A percentile compares a stretch with the other conserved stretches of the same genome.
Evolutionary conservation across 176 grass and related monocot genomes (phyloP).

Genomic region (Zea luxurians): DNA sequence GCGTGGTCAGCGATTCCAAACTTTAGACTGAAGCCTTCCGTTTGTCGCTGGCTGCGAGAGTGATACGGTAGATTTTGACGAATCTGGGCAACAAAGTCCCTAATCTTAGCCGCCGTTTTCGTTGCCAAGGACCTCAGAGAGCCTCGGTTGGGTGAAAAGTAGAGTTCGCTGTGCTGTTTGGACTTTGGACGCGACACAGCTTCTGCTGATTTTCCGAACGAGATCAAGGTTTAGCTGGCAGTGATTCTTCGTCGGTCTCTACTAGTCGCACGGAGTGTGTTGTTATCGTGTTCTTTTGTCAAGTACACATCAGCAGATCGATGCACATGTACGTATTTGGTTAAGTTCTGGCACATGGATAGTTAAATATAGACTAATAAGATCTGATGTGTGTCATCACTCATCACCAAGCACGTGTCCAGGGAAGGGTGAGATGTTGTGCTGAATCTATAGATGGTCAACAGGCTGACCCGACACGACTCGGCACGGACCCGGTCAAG

Average conservation of each 20-base stretch:
- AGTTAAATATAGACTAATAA: no score
- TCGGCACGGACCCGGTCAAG: no score
- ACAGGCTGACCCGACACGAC: no score
- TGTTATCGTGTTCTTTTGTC: not conserved
- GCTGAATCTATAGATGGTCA: no score
- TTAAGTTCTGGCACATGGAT: not conserved
- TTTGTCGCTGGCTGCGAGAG: constrained; percentile 6
- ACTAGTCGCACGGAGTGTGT: no score
- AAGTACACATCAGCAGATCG: not conserved
- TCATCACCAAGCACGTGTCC: no score
- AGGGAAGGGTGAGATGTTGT: no score
- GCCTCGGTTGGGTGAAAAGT: not conserved
- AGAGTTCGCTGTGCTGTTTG: constrained; percentile 4
- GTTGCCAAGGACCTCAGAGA: constrained; percentile 10
- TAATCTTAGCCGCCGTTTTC: constrained; percentile 10
- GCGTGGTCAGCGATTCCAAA: constrained; percentile 46
- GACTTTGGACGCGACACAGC: not conserved
- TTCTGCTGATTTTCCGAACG: not conserved
- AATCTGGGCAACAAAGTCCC: constrained; percentile 13
- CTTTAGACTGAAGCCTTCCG: constrained; percentile 36
- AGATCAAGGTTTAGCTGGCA: not conserved
- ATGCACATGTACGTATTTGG: no score
- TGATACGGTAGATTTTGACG: constrained; percentile 14
- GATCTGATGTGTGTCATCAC: no score
- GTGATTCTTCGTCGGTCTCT: not conserved